Base-by-base conservation (phyloP, 1,139 yeast genomes). In the Arxiozyma bovina region DNA sequence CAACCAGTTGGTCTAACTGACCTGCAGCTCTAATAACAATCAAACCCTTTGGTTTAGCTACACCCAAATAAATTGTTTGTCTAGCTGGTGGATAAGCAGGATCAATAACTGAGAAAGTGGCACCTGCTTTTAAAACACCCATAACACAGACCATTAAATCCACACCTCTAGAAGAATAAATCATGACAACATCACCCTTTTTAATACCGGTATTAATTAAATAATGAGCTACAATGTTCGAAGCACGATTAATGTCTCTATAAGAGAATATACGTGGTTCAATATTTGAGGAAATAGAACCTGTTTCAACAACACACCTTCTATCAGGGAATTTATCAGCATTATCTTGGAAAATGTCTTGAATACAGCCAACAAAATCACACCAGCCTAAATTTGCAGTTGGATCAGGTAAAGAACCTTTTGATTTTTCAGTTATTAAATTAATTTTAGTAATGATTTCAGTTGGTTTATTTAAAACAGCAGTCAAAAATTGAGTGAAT, bases 51-150 rank as follows among this genome's bases (percentile, higher is more conserved):
- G 99, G 99, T 70, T 86, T 83, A 45, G 99, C 98, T 17, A 93
- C 99, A 42, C 87, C 82, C 58, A 93, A 78, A 69, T 93, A 93
- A 59, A 93, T 82, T 63, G 88, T 93, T 71, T 93, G 99, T 72
- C 99, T 83, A 9, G 96, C 96, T 23, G 99, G 96, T 45, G 99
- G 99, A 70, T 93, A 93, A 2, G 99, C 98, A 7, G 99, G 99
- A 68, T 93, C 99, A 61, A 93, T 93, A 30, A 94, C 99, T 6
- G 97, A 91, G 69, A 93, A 93, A 0, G 99, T 91, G 20, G 96
- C 99, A 62, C 99, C 99, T 1, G 99, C 97, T 73, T 93, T 93
- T 67, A 93, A 78, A 42, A 89, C 96, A 70, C 98, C 99, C 89
- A 93, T 85, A 20, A 93, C 98, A 7, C 98, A 96, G 51, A 93